Evolutionary conservation across 208 protist genomes (phyloP), one percentile per base, ranked within the genome.

Genomic region (Acanthamoeba castellanii): DNA sequence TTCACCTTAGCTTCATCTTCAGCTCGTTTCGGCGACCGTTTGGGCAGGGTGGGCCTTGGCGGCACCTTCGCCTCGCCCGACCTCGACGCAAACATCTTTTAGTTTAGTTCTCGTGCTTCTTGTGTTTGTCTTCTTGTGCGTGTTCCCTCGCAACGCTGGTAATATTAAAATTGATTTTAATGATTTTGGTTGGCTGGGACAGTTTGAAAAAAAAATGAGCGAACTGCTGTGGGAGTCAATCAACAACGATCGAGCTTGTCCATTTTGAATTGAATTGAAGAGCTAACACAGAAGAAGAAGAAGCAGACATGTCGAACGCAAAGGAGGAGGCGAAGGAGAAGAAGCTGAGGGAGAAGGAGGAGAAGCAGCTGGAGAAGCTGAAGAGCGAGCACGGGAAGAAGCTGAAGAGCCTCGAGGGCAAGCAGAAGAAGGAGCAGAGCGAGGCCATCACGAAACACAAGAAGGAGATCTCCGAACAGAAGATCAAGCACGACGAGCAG

Each of bases 321-420:
- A 91, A 91, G 61, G 85, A 91, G 25, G 85, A 91, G 5, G 85
- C 85, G 22, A 91, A 91, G 37, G 85, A 91, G 55, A 66, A 72
- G 52, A 91, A 91, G 85, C 30, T 91, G 32, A 91, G 85, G 61
- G 85, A 91, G 85, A 91, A 91, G 85, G 85, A 91, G 85, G 85
- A 91, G 32, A 91, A 91, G 85, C 59, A 91, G 57, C 32, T 91
- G 13, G 85, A 91, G 27, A 91, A 91, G 85, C 52, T 91, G 45
- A 91, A 70, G 85, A 66, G 70, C 52, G 85, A 91, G n/a, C 59
- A 72, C 34, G 61, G 52, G 18, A 91, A 91, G 57, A 91, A 91
- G 30, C 32, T 91, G 5, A 66, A 66, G 61, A 91, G 34, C 34
- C 34, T 91, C 1, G 85, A 91, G 20, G 20, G 13, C 30, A 91